Percentiles rank a stretch among this genome's conserved stretches.
These are phyloP conservation scores for Salix viminalis DNA, from an alignment of 345 rosid genomes.

Conservation along the genomic window DNA sequence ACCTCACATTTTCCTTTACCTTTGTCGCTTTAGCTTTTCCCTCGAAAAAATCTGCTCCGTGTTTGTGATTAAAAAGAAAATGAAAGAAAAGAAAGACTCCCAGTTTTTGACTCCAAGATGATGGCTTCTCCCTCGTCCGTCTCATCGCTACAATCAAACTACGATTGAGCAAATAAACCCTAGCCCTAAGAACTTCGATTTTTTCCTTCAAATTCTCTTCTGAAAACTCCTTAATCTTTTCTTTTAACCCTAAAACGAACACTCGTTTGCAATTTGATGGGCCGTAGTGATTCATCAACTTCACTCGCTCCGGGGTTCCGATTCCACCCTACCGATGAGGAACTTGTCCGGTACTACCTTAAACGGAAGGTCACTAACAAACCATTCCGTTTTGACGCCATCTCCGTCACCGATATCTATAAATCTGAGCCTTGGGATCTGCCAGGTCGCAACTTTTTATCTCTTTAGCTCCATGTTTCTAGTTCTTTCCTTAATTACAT, in stretches of 20 bases:
- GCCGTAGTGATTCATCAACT: slow-evolving; percentile 38
- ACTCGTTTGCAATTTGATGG: slow-evolving; percentile 33
- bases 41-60: background rate
- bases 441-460: slow-evolving; percentile 41
- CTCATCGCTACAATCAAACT: background rate
- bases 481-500: background rate
- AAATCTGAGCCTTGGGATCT: slow-evolving; percentile 96
- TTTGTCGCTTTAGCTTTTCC: background rate
- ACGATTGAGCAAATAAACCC: background rate
- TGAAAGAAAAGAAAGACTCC: background rate
- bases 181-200: background rate
- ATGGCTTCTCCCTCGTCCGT: slow-evolving; percentile 4
- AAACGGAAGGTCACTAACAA: slow-evolving; percentile 69
- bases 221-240: background rate
- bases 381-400: slow-evolving; percentile 65
- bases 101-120: background rate
- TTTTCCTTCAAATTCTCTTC: background rate
- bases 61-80: background rate
- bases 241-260: background rate
- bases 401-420: slow-evolving; percentile 70
- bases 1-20: background rate
- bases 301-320: slow-evolving; percentile 89
- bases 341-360: slow-evolving; percentile 85
- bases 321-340: slow-evolving; percentile 94
- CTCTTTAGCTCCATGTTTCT: background rate